Base-by-base conservation (phyloP, 164 flowering plant species). In the Vitis amurensis region DNA sequence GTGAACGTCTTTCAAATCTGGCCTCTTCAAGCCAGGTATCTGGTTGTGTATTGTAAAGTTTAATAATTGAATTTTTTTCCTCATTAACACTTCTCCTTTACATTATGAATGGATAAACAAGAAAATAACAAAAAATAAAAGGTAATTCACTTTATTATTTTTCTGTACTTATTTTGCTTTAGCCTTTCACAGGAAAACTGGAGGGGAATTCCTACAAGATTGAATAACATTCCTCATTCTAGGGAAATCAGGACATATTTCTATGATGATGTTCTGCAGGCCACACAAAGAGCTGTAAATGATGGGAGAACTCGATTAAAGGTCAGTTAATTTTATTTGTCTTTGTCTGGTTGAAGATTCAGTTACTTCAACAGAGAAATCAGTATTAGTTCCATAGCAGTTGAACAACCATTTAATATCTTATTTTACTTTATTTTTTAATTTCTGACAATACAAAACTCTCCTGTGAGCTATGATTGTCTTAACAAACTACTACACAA, bases 181-280 rank as follows among this genome's bases (percentile, higher is more conserved):
- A 73, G 74, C 68, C 69, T 73, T 77, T 77, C 74, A 63, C 89
- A 94, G 99, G 89, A 86, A 60, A 86, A 77, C 50, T 94, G 97
- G 97, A 87, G 91, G 81, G 99, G 99, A 64, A 88, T 94, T 68
- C 99, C 99, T 15, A 94, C 99, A 60, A 85, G 90, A 70, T 76
- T 94, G 83, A 94, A 94, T 79, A 94, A 94, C 74, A 84, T 94
- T 75, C 99, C 99, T 72, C 97, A 94, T 81, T 92, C 99, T 51
- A 85, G 90, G 78, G 99, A 94, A 77, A 94, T 94, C 79, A 88
- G 99, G 77, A 73, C 80, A 55, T 94, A 94, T 76, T 92, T 94
- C 77, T 94, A 92, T 71, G 78, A 85, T 49, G 99, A 94, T 83
- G 91, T 94, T 76, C 76, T 92, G 56, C 89, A 79, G 84, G 91